Base-by-base conservation (phyloP, 371 early-diverging fungal species). In the Cokeromyces recurvatus region DNA sequence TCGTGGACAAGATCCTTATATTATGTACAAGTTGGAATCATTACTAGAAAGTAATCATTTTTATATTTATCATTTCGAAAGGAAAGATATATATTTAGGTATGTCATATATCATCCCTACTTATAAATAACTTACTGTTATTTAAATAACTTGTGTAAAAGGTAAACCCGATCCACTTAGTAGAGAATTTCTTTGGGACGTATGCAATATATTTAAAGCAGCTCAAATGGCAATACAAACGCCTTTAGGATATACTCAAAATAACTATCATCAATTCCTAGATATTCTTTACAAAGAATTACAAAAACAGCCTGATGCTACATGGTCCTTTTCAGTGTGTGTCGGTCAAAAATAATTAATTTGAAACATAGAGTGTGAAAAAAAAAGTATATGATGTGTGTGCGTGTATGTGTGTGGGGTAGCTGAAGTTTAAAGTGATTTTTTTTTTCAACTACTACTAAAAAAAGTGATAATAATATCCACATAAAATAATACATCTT, bases 1-100 rank as follows among this genome's bases (percentile, higher is more conserved):
- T n/a, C 42, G 59, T 34, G 78, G 75, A 17, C 70, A 77, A 35
- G 79, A 81, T n/a, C 64, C 77, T 10, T 71, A 60, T 43, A 69
- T 70, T 21, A 63, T 73, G 19, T 51, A 42, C 32, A 71, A 78
- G 36, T 35, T 81, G 20, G 59, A 52, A 8, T 25, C 36, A 1
- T 27, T 72, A 15, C 20, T 76, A 24, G 37, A 55, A 35, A 46
- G 64, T 15, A 59, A 59, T 8, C 60, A 69, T 1, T 57, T 77
- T 20, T 20, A 53, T 14, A 41, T 70, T 0, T 29, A 71, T 2
- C 41, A 66, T 15, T 34, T 25, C 17, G 59, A 54, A 32, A 48
- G 34, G 36, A 54, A 64, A 36, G 53, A 49, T 19, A 38, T 52
- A 2, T 24, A 39, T 43, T 37, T 48, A 37, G 48, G 54, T n/a